Evolutionary conservation across 495 filamentous ascomycete species (phyloP).

Genomic region (Penicillium cataractarum): DNA sequence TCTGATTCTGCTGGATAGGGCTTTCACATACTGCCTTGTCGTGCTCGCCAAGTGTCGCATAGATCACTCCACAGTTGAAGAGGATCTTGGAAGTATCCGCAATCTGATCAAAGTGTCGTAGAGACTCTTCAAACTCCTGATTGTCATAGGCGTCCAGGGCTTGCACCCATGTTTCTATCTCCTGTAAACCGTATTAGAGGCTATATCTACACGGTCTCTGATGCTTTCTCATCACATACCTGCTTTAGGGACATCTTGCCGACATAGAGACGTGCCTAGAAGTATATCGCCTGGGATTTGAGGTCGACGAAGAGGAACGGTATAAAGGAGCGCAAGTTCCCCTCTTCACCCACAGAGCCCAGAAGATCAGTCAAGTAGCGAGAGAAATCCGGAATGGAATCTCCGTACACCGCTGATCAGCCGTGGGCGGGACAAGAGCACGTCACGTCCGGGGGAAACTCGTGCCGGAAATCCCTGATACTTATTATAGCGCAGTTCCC

Average conservation of each 20-base stretch:
- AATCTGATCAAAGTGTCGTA: conserved; percentile 81
- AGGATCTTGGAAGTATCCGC: conserved; percentile 97
- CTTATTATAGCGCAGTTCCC: conserved; percentile 18
- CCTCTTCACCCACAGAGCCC: conserved; percentile 1
- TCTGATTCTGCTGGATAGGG: not conserved
- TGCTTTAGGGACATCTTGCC: conserved; percentile 47
- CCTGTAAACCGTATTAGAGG: conserved; percentile 57
- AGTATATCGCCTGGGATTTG: not conserved
- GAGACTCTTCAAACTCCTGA: conserved; percentile 89
- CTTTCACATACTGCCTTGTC: conserved; percentile 79
- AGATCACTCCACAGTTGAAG: conserved; percentile 98
- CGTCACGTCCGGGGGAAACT: conserved; percentile 8
- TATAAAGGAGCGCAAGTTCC: not conserved
- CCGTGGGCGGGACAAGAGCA: conserved; percentile 1
- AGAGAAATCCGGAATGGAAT: conserved; percentile 5
- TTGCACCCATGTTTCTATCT: conserved; percentile 98
- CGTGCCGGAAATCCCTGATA: conserved; percentile 3
- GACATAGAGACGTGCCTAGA: not conserved
- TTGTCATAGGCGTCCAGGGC: conserved; percentile 92
- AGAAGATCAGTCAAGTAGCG: not conserved
- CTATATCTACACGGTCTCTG: not conserved
- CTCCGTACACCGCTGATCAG: conserved; percentile 18
- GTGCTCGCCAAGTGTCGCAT: conserved; percentile 96
- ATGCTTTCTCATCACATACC: conserved; percentile 23
- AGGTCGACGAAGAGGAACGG: conserved; percentile 1